Conservation (phyloP, 1,139 yeast genomes). For the Casaregolazyma suthepensis region DNA sequence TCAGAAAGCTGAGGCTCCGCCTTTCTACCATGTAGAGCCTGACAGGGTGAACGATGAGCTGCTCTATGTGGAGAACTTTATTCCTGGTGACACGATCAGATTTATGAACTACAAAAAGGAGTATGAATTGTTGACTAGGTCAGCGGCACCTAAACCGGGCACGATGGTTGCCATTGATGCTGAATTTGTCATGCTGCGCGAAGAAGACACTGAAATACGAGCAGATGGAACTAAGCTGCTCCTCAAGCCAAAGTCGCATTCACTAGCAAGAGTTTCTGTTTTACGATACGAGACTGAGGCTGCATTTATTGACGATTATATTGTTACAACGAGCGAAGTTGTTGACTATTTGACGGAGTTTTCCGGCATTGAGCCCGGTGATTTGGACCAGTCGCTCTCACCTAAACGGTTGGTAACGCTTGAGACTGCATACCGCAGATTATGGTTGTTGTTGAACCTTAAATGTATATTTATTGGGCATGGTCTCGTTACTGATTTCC, state of each 20-base stretch:
- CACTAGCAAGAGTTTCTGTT: constrained; percentile 87
- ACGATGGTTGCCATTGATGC: constrained; percentile 91
- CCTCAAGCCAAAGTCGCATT: constrained; percentile 66
- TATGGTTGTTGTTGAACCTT: constrained; percentile 81
- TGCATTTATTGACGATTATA: constrained; percentile 92
- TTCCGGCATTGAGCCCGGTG: constrained; percentile 92
- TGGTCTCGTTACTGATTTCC: constrained; percentile 83
- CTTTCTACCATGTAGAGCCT: constrained; percentile 31
- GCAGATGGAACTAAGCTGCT: constrained; percentile 63
- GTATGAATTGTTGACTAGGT: constrained; percentile 55
- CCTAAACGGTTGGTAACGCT: constrained; percentile 66
- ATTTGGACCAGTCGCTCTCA: constrained; percentile 68
- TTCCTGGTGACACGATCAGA: constrained; percentile 32
- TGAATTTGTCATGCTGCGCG: constrained; percentile 80
- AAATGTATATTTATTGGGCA: constrained; percentile 96
- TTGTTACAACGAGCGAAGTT: constrained; percentile 60
- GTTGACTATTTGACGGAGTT: constrained; percentile 83
- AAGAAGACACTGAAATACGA: constrained; percentile 73
- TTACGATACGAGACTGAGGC: constrained; percentile 69
- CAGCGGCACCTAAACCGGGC: constrained; percentile 71
- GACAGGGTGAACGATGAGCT: constrained; percentile 40
- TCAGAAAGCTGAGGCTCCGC: constrained; percentile 30
- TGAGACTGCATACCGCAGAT: constrained; percentile 77
- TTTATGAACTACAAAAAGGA: constrained; percentile 50
- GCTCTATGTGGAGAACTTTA: constrained; percentile 68